Conservation (phyloP, 2,329 filamentous ascomycete genomes). For the Dryadomyces quercus-mongolicae region DNA sequence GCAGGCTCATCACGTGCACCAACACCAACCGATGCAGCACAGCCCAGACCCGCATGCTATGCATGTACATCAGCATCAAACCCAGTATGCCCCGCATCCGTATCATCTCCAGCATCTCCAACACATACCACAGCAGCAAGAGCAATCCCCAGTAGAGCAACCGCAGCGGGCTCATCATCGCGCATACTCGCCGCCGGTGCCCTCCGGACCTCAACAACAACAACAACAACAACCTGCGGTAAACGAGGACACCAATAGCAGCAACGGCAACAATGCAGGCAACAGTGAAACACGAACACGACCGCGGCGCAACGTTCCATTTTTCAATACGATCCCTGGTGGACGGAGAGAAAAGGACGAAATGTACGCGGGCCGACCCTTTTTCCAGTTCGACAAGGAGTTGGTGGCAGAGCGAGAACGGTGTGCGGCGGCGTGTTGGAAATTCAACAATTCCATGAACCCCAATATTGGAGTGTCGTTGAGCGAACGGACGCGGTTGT, state of each 20-base stretch:
- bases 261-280: neutral
- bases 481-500: constrained; percentile 55
- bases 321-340: constrained; percentile 26
- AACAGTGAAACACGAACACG: neutral
- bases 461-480: constrained; percentile 59
- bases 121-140: neutral
- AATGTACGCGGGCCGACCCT: constrained; percentile 74
- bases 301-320: constrained; percentile 46
- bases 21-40: neutral
- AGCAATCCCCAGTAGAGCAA: constrained; percentile 1
- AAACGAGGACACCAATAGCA: neutral
- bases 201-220: neutral
- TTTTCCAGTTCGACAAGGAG: constrained; percentile 65
- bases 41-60: neutral
- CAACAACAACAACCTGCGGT: neutral
- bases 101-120: constrained; percentile 5
- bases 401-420: constrained; percentile 74
- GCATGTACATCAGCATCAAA: constrained; percentile 1
- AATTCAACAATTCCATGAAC: constrained; percentile 76
- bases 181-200: neutral
- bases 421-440: constrained; percentile 69
- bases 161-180: neutral
- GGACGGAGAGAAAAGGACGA: constrained; percentile 64
- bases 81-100: constrained; percentile 2
- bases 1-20: neutral